Evolutionary conservation across 805 yeast species (phyloP).

Genomic region (Candida broadrunensis): DNA sequence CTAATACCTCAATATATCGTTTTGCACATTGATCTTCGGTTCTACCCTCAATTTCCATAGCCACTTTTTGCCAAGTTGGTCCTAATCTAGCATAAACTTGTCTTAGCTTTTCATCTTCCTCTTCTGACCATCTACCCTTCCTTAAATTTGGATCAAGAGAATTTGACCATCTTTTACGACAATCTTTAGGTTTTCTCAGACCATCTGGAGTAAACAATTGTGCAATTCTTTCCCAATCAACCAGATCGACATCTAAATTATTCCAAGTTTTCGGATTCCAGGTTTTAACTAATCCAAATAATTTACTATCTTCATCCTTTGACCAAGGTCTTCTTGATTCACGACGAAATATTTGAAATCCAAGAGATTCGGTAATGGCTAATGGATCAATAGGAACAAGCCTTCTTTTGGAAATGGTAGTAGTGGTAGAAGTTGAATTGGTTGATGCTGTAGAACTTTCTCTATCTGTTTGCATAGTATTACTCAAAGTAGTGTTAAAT

Average conservation of each 20-base stretch:
- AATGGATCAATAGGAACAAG: slow-evolving; percentile 44
- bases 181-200: slow-evolving; percentile 70
- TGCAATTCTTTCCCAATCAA: slow-evolving; percentile 65
- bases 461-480: no score
- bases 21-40: slow-evolving; percentile 96
- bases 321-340: slow-evolving; percentile 70
- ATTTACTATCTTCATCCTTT: slow-evolving; percentile 60
- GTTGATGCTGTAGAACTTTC: background rate
- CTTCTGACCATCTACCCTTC: slow-evolving; percentile 84
- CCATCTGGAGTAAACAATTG: slow-evolving; percentile 36
- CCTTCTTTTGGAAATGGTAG: slow-evolving; percentile 7
- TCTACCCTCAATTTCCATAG: slow-evolving; percentile 73
- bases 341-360: slow-evolving; percentile 69
- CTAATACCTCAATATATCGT: slow-evolving; percentile 82
- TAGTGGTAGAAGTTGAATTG: background rate
- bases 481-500: no score
- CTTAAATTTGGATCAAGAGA: slow-evolving; percentile 79
- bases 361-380: slow-evolving; percentile 66
- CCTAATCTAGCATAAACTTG: slow-evolving; percentile 69
- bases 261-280: slow-evolving; percentile 23
- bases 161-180: slow-evolving; percentile 83
- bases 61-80: slow-evolving; percentile 82
- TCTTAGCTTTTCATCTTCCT: slow-evolving; percentile 67
- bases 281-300: slow-evolving; percentile 42
- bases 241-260: slow-evolving; percentile 31